These are phyloP conservation scores for Grifola frondosa DNA, from an alignment of 1,284 basidiomycete genomes.

Conservation along the genomic window DNA sequence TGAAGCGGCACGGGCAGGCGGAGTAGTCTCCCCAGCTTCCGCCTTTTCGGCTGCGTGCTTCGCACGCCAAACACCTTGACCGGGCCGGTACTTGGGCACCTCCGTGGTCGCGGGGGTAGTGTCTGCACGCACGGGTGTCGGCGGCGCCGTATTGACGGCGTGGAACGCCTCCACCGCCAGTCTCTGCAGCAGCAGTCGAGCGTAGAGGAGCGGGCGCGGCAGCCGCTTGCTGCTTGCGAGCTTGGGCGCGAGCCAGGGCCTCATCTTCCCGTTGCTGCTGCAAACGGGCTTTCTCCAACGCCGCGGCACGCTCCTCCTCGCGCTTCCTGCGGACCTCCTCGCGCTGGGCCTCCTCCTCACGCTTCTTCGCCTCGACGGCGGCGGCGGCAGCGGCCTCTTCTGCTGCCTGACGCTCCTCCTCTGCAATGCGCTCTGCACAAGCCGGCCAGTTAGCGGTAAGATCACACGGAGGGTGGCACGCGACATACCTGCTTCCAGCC, in stretches of 20 bases:
- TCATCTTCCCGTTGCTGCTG: constrained; percentile 82
- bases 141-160: constrained; percentile 23
- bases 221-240: constrained; percentile 37
- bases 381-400: constrained; percentile 53
- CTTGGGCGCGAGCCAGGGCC: constrained; percentile 54
- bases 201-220: constrained; percentile 23
- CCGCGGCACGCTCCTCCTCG: constrained; percentile 66
- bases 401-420: constrained; percentile 47
- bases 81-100: constrained; percentile 47
- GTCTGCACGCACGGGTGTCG: constrained; percentile 33
- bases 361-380: constrained; percentile 55
- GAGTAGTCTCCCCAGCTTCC: constrained; percentile 25
- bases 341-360: constrained; percentile 58
- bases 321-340: constrained; percentile 57
- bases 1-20: constrained; percentile 38
- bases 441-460: constrained; percentile 2
- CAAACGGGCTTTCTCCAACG: constrained; percentile 54
- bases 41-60: constrained; percentile 48
- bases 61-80: constrained; percentile 55
- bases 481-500: constrained; percentile 49
- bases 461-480: constrained; percentile 1
- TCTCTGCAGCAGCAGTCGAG: constrained; percentile 33
- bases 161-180: constrained; percentile 33
- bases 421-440: constrained; percentile 50
- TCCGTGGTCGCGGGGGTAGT: constrained; percentile 39